These are phyloP conservation scores for Metschnikowia borealis DNA, from an alignment of 805 yeast genomes.

Conservation along the genomic window DNA sequence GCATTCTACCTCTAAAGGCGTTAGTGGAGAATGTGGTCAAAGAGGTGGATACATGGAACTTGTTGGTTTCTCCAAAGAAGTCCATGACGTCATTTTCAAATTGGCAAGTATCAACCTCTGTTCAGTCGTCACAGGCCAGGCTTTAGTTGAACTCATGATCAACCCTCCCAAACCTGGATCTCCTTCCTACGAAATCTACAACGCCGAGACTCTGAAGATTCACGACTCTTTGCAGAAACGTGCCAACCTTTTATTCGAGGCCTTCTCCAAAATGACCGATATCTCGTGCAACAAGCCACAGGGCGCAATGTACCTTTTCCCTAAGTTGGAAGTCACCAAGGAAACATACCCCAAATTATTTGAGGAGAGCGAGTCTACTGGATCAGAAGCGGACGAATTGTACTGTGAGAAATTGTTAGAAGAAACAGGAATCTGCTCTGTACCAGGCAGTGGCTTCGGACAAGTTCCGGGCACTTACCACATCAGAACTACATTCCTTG, in stretches of 20 bases:
- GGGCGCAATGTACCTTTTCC: conserved; percentile 98
- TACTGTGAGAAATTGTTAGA: conserved; percentile 84
- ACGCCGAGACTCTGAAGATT: conserved; percentile 57
- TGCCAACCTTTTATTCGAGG: conserved; percentile 59
- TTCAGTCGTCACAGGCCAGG: conserved; percentile 94
- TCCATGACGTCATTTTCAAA: conserved; percentile 69
- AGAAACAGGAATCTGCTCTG: conserved; percentile 90
- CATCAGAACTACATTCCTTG: conserved; percentile 92
- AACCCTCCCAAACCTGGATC: conserved; percentile 84
- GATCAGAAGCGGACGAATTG: conserved; percentile 73
- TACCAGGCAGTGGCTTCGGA: conserved; percentile 97
- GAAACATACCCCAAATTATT: conserved; percentile 49
- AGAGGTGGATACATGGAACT: conserved; percentile 98
- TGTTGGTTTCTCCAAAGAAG: conserved; percentile 70
- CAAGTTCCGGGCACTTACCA: conserved; percentile 88
- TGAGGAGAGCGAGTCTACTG: conserved; percentile 52
- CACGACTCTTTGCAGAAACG: conserved; percentile 60
- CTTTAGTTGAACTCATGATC: conserved; percentile 86
- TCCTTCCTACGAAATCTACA: conserved; percentile 64
- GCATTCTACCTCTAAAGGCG: conserved; percentile 98
- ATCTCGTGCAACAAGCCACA: conserved; percentile 83
- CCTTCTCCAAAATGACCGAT: conserved; percentile 76
- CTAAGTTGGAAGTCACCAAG: conserved; percentile 58
- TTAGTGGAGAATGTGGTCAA: conserved; percentile 98
- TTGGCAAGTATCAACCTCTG: conserved; percentile 88